A percentile compares a stretch with the other conserved stretches of the same genome.
Evolutionary conservation across 192 early-diverging fungal species (phyloP).

Genomic region (Entomortierella beljakovae): DNA sequence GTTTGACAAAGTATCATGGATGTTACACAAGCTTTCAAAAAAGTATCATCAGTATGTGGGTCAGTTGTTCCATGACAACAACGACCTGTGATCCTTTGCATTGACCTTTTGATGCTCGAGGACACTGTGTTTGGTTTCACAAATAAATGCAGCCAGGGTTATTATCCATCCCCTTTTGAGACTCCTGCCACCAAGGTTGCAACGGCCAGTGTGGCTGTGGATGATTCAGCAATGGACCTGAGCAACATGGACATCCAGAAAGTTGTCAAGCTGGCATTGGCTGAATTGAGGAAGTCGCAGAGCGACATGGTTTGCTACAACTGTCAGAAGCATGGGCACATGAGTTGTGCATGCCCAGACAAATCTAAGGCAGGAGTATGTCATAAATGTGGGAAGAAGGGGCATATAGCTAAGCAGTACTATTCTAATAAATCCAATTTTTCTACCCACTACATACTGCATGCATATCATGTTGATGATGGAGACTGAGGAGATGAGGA

Average conservation of each 20-base stretch:
- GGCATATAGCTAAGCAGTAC: not conserved
- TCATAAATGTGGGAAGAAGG: not conserved
- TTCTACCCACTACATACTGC: not conserved
- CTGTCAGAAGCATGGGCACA: no score
- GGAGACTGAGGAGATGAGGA: not conserved
- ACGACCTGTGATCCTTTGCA: not conserved
- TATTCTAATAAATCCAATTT: not conserved
- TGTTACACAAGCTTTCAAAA: not conserved
- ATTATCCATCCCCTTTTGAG: no score
- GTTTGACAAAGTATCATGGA: not conserved
- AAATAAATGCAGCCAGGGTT: not conserved
- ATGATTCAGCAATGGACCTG: no score
- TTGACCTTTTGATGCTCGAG: not conserved
- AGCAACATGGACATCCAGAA: no score
- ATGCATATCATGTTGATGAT: not conserved
- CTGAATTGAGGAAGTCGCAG: no score
- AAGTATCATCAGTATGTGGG: not conserved
- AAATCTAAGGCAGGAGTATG: not conserved
- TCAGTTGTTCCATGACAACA: not conserved
- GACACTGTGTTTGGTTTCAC: no score
- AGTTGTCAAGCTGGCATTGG: no score
- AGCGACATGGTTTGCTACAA: no score
- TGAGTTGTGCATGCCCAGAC: no score
- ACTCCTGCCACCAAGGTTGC: no score
- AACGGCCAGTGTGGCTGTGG: no score